Evolutionary conservation across 352 stramenopile genomes (phyloP).

Genomic region (Pythium aquatile): DNA sequence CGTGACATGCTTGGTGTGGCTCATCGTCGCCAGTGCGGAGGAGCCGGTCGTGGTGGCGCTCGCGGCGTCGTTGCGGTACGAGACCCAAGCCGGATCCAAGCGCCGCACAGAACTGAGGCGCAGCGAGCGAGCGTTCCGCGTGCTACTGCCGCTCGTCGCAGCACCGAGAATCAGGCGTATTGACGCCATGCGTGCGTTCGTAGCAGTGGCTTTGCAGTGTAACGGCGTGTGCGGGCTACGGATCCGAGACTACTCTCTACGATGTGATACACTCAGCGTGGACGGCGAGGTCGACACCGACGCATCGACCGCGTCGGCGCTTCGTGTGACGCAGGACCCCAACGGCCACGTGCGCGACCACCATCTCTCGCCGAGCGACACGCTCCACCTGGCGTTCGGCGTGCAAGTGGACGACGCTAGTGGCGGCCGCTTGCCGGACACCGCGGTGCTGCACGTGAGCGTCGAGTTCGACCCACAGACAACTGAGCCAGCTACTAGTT

Average conservation of each 20-base stretch:
- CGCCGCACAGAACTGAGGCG: conserved; percentile 25
- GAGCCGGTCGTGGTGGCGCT: conserved; percentile 8
- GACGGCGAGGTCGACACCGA: conserved; percentile 2
- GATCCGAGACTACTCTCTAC: conserved; percentile 20
- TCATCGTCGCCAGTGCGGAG: conserved; percentile 18
- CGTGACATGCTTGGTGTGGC: conserved; percentile 22
- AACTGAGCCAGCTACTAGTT: background rate
- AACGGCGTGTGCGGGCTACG: conserved; percentile 18
- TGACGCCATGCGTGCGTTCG: conserved; percentile 19
- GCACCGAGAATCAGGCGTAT: conserved; percentile 16
- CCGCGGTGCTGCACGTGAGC: conserved; percentile 13
- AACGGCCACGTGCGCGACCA: conserved; percentile 21
- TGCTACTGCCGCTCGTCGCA: conserved; percentile 13
- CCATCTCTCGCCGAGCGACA: conserved; percentile 14
- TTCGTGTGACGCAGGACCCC: conserved; percentile 19
- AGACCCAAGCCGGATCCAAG: conserved; percentile 3
- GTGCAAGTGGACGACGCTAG: conserved; percentile 1
- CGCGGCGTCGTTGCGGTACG: conserved; percentile 25
- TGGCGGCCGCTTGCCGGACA: background rate
- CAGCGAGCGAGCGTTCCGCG: conserved; percentile 19
- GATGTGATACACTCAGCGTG: background rate
- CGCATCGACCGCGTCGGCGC: background rate
- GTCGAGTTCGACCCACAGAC: conserved; percentile 17
- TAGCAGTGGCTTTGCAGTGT: conserved; percentile 21
- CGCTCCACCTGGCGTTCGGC: conserved; percentile 25